These are phyloP conservation scores for Lasiosphaeria ovina DNA, from an alignment of 495 filamentous ascomycete genomes.

Conservation along the genomic window DNA sequence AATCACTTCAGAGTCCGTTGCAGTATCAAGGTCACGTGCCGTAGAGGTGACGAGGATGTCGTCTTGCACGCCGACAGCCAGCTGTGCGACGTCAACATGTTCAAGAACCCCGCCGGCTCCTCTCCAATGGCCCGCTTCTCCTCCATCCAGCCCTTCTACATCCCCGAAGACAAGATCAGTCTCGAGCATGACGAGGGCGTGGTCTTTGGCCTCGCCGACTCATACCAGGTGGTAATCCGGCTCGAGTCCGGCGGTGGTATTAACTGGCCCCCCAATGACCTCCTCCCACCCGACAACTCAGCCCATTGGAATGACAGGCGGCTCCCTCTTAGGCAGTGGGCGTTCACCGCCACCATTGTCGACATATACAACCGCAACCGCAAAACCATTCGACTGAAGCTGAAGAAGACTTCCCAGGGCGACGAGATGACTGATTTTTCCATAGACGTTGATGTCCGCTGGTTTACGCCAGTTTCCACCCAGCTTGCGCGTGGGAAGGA, in stretches of 20 bases:
- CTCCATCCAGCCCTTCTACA: slow-evolving; percentile 43
- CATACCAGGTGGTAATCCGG: slow-evolving; percentile 46
- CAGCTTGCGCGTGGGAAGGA: slow-evolving; percentile 26
- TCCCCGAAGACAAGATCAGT: slow-evolving; percentile 46
- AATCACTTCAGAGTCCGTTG: slow-evolving; percentile 41
- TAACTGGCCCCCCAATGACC: slow-evolving; percentile 49
- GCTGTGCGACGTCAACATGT: slow-evolving; percentile 44
- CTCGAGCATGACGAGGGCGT: slow-evolving; percentile 42
- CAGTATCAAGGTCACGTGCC: slow-evolving; percentile 40
- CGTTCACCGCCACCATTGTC: slow-evolving; percentile 37
- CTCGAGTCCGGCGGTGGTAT: slow-evolving; percentile 45
- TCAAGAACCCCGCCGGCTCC: slow-evolving; percentile 41
- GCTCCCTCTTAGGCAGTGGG: slow-evolving; percentile 36
- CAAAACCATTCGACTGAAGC: slow-evolving; percentile 35
- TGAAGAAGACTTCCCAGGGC: slow-evolving; percentile 33
- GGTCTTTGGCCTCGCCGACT: slow-evolving; percentile 42
- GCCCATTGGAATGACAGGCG: slow-evolving; percentile 24
- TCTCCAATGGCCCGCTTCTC: slow-evolving; percentile 45
- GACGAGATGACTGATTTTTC: slow-evolving; percentile 35
- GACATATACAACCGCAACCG: slow-evolving; percentile 40
- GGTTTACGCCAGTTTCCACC: slow-evolving; percentile 35
- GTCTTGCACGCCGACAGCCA: slow-evolving; percentile 48
- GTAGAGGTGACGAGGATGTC: slow-evolving; percentile 25
- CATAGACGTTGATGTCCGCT: slow-evolving; percentile 49
- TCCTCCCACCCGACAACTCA: slow-evolving; percentile 30